phyloP scores from a whole-genome alignment of 139 green algal genomes.

The Closterium sp. region DNA sequence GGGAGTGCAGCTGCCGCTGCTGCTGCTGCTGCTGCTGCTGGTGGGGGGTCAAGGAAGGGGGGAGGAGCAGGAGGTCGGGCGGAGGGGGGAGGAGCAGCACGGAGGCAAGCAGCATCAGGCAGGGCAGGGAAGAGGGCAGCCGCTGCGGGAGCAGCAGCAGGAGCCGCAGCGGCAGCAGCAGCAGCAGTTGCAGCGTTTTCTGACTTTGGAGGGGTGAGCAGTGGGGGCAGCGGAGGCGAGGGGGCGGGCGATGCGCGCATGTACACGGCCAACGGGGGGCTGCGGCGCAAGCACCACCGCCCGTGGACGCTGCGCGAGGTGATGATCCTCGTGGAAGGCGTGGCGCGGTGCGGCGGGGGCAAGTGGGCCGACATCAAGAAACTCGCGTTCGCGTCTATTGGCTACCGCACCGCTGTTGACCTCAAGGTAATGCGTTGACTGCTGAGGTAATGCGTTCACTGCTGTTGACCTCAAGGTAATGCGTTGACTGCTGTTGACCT shows the following conservation, averaged over 20 bases:
- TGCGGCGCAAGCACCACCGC: conserved; percentile 52
- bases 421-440: conserved; percentile 53
- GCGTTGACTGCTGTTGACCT: background rate
- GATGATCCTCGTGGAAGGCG: conserved; percentile 69
- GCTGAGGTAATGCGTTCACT: conserved; percentile 2
- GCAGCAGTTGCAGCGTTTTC: background rate
- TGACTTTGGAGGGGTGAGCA: background rate
- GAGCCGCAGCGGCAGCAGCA: background rate
- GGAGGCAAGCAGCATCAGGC: background rate
- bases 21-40: background rate
- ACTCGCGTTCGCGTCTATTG: conserved; percentile 48
- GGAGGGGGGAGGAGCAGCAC: background rate
- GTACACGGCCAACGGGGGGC: conserved; percentile 18
- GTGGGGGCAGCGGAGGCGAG: background rate
- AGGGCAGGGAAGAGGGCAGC: background rate
- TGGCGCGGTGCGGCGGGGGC: conserved; percentile 63
- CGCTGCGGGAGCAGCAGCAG: background rate
- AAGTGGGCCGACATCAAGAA: conserved; percentile 77
- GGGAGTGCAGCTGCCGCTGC: background rate
- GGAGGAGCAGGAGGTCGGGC: background rate
- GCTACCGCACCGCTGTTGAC: conserved; percentile 56
- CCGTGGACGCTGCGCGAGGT: conserved; percentile 71
- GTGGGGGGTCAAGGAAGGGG: background rate
- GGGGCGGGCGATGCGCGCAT: background rate
- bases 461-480: conserved; percentile 63